These are phyloP conservation scores for Cadophora sp. DNA, from an alignment of 2,329 filamentous ascomycete species.

Conservation along the genomic window DNA sequence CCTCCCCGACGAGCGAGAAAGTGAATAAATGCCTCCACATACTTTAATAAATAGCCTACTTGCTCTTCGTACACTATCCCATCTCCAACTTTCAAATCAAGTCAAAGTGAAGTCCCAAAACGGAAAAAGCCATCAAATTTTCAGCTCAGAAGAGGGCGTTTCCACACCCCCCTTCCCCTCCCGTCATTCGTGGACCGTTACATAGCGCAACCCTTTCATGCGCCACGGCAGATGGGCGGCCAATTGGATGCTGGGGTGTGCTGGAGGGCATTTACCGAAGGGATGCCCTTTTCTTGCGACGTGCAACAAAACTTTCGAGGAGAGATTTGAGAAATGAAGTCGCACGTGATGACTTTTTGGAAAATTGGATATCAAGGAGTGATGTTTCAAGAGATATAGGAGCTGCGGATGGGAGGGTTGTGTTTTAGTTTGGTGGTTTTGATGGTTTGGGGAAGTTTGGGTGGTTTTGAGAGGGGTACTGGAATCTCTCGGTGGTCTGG, in stretches of 20 bases:
- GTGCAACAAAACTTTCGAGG: background rate
- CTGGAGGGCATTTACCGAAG: background rate
- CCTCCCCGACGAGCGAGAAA: background rate
- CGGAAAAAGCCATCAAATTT: background rate
- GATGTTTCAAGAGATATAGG: background rate
- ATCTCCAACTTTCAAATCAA: too few species aligned
- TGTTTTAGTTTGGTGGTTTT: background rate
- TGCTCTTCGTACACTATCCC: too few species aligned
- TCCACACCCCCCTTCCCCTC: background rate
- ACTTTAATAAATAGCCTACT: background rate
- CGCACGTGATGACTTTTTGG: background rate
- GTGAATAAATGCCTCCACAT: background rate
- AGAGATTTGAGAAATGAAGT: too few species aligned
- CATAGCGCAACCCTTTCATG: slow-evolving; percentile 1
- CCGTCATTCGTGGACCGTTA: slow-evolving; percentile 2
- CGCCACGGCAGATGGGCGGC: background rate
- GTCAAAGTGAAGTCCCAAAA: too few species aligned
- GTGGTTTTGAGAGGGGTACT: too few species aligned
- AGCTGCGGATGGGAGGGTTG: background rate
- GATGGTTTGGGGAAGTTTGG: too few species aligned
- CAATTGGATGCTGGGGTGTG: background rate
- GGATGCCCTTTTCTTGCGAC: slow-evolving; percentile 8
- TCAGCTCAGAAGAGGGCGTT: background rate
- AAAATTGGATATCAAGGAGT: background rate
- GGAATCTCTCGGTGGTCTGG: too few species aligned